These are phyloP conservation scores for Pterocarpus macrocarpus DNA, from an alignment of 306 rosid species.

Conservation along the genomic window DNA sequence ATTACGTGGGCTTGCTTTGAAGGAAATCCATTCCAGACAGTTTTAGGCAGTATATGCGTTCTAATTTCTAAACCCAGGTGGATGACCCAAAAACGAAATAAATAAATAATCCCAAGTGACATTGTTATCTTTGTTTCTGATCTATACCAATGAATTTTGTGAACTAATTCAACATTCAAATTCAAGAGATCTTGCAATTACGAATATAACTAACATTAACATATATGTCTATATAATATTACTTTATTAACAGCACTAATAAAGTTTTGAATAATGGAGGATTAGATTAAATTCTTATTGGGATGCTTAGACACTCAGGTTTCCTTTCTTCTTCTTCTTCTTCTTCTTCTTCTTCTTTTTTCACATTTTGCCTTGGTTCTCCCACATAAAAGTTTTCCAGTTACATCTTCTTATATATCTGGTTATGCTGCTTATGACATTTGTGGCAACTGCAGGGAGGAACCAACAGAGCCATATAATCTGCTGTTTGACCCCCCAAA, in stretches of 20 bases:
- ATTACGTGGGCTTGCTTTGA: no score
- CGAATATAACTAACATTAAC: not conserved
- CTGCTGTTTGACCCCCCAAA: slow-evolving; percentile 51
- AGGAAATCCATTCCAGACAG: no score
- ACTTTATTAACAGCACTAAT: not conserved
- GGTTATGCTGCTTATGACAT: not conserved
- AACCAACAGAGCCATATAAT: no score
- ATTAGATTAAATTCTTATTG: not conserved
- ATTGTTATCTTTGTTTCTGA: no score
- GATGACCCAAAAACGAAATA: no score
- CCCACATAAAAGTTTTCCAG: not conserved
- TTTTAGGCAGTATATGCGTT: no score
- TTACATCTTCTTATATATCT: slow-evolving; percentile 6
- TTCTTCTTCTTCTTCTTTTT: not conserved
- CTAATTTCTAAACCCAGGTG: no score
- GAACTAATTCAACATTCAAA: not conserved
- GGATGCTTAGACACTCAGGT: not conserved
- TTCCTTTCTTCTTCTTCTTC: not conserved
- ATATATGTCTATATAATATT: not conserved
- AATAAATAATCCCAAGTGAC: no score
- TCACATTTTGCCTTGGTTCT: no score
- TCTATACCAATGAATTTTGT: not conserved
- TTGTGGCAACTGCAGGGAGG: slow-evolving; percentile 39
- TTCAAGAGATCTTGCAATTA: not conserved
- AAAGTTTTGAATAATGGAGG: no score